Conservation (phyloP, 2,329 filamentous ascomycete species). For the Harringtonia aguacate region DNA sequence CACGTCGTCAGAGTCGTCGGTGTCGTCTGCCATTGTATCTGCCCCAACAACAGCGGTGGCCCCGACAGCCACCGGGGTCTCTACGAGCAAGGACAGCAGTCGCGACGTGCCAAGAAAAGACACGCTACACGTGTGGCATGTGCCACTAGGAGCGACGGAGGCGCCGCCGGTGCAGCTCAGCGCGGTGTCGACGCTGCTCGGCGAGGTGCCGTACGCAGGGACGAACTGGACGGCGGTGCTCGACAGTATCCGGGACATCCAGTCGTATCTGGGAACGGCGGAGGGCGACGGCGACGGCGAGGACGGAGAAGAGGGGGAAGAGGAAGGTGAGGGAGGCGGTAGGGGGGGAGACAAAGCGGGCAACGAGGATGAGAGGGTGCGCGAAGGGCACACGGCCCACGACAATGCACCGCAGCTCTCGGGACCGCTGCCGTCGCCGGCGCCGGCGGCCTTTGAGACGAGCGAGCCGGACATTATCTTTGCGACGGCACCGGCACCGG, state of each 20-base stretch:
- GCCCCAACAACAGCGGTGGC: background rate
- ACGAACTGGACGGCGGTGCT: slow-evolving; percentile 32
- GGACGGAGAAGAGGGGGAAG: background rate
- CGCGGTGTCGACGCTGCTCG: slow-evolving; percentile 4
- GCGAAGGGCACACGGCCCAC: too few relatives aligned
- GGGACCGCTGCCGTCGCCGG: background rate
- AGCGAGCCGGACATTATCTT: slow-evolving; percentile 23
- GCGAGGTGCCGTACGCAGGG: slow-evolving; percentile 17
- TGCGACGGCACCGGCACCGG: slow-evolving; percentile 13
- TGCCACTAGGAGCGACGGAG: background rate
- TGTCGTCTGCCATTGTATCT: too few relatives aligned
- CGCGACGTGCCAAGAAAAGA: too few relatives aligned
- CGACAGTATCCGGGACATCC: slow-evolving; percentile 30
- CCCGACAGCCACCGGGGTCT: too few relatives aligned
- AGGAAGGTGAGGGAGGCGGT: background rate
- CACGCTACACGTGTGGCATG: too few relatives aligned
- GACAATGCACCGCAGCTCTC: too few relatives aligned
- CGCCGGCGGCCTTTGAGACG: slow-evolving; percentile 8
- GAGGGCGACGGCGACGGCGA: slow-evolving; percentile 3
- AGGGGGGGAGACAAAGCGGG: too few relatives aligned
- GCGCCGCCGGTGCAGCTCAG: background rate
- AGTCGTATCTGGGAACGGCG: slow-evolving; percentile 19
- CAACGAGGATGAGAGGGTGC: too few relatives aligned
- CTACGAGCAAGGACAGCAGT: too few relatives aligned
- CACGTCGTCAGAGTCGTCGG: too few relatives aligned